Base-by-base conservation (phyloP, 1,139 yeast species). In the Debaryomyces subglobosus region DNA sequence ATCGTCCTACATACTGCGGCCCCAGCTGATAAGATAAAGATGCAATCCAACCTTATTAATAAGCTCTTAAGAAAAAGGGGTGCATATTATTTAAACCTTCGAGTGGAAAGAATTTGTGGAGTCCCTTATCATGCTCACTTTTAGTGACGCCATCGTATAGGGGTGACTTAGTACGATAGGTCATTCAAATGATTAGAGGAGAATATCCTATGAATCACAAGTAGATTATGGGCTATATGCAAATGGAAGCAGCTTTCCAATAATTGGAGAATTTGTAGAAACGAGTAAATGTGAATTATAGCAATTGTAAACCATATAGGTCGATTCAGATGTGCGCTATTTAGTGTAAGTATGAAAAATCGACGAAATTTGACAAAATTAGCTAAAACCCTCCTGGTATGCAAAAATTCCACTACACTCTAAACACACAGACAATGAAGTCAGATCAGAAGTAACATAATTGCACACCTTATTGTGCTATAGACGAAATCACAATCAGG, bases 1-100 rank as follows among this genome's bases (percentile, higher is more conserved):
- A 40, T 40, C 43, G 36, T 18, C 12, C 36, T 40, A 40, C 43
- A 40, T 40, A 20, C 13, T 29, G 27, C 37, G 43, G 16, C 40
- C 24, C 32, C 30, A 21, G n/a, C 18, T 25, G 40, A 37, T 37
- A 37, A 37, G 40, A 37, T 37, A 37, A 37, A 20, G 25, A 33
- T 12, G 37, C 24, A 16, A 21, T 10, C 24, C 18, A n/a, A 15
- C 24, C 38, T 18, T 12, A 13, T n/a, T 13, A 39, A 12, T 39
- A 29, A 29, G 18, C 43, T 40, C 20, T 40, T 40, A 40, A 35
- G 37, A 36, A 36, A 30, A 30, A 40, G 33, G 37, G 38, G 38
- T 35, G 38, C 25, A 18, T 35, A 21, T 20, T 32, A 15, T 32
- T 13, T 5, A 8, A 8, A 1, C 3, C 9, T 32, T 15, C 12